Evolutionary conservation across 192 early-diverging fungal genomes (phyloP).

Genomic region (Podila verticillata): DNA sequence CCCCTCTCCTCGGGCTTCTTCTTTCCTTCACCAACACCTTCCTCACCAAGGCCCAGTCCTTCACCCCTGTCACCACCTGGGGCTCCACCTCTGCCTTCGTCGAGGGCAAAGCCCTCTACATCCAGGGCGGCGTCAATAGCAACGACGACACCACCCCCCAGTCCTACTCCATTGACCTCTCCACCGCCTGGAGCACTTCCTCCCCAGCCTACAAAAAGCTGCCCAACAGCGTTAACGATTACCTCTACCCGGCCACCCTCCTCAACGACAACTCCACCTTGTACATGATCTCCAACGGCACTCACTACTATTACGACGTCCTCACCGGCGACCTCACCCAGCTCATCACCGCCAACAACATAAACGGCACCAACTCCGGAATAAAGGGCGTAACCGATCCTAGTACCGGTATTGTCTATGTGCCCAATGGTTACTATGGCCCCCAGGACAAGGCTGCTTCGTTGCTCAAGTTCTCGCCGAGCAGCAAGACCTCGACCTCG

Average conservation of each 20-base stretch:
- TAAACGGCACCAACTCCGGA: not conserved
- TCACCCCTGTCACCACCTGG: not conserved
- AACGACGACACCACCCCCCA: not conserved
- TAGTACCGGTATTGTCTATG: not conserved
- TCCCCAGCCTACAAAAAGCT: conserved; percentile 7
- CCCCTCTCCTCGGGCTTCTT: not conserved
- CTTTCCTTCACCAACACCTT: not conserved
- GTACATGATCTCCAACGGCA: not conserved
- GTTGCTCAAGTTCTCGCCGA: not conserved
- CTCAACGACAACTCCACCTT: not conserved
- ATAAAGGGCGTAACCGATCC: conserved; percentile 2
- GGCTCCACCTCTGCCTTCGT: not conserved
- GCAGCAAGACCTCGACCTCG: not conserved
- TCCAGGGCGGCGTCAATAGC: not conserved
- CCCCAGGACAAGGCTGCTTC: not conserved
- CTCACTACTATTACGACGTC: not conserved
- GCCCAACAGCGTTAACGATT: not conserved
- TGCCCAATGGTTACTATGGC: conserved; percentile 5
- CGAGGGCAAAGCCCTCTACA: conserved; percentile 14
- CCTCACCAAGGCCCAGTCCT: conserved; percentile 1
- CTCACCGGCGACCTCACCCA: not conserved
- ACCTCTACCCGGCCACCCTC: not conserved
- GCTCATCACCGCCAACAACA: not conserved
- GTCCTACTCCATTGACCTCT: conserved; percentile 21
- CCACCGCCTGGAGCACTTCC: conserved; percentile 7